Conservation (phyloP, 495 filamentous ascomycete genomes). For the Neurospora terricola region DNA sequence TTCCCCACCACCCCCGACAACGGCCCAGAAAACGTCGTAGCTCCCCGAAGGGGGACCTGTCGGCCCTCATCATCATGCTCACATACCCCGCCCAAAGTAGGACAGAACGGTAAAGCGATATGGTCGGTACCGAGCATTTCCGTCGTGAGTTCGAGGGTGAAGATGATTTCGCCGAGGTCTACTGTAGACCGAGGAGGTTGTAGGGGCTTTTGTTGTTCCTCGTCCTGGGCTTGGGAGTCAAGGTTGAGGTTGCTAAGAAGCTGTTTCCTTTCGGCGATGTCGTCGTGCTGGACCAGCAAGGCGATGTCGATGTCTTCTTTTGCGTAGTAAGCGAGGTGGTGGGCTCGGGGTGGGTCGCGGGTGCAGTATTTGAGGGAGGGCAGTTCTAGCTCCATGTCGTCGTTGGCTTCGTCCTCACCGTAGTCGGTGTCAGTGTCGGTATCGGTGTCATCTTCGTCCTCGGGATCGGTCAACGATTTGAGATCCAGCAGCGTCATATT, state of each 20-base stretch:
- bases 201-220: not conserved
- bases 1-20: not conserved
- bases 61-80: not conserved
- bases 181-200: not conserved
- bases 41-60: not conserved
- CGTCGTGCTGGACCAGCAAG: not conserved
- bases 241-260: not conserved
- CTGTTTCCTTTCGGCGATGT: not conserved
- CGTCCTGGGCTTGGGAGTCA: not conserved
- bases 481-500: not conserved
- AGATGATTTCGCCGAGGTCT: not conserved
- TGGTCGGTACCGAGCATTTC: not conserved
- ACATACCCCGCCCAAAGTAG: not conserved
- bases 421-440: not conserved
- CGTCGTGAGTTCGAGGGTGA: not conserved
- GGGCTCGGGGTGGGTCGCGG: not conserved
- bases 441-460: not conserved
- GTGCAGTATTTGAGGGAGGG: not conserved
- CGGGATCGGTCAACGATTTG: not conserved
- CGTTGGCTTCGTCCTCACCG: not conserved
- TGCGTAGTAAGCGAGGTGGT: not conserved
- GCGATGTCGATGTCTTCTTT: not conserved
- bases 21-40: not conserved
- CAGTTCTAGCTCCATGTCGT: not conserved
- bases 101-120: not conserved